Percentiles rank a stretch among this genome's conserved stretches.
These are phyloP conservation scores for Fusarium sp. DNA, from an alignment of 2,329 filamentous ascomycete species.

Conservation along the genomic window DNA sequence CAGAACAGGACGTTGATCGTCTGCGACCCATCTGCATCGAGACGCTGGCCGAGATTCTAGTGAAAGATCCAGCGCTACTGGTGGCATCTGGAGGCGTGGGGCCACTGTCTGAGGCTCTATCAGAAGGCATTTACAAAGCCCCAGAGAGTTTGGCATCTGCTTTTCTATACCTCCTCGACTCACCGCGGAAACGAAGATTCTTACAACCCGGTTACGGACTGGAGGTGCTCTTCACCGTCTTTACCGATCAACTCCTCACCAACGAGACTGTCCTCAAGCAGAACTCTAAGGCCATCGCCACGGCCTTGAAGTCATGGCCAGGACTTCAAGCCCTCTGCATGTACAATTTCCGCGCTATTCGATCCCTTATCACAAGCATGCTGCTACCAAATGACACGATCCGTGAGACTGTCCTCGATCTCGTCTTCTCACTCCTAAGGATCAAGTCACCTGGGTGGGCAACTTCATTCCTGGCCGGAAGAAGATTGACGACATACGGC, in stretches of 20 bases:
- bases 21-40: slow-evolving; percentile 90
- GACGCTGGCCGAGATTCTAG: slow-evolving; percentile 88
- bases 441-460: slow-evolving; percentile 95
- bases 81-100: slow-evolving; percentile 84
- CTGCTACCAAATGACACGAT: slow-evolving; percentile 63
- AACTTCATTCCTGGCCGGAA: slow-evolving; percentile 90
- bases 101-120: slow-evolving; percentile 87
- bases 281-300: slow-evolving; percentile 91
- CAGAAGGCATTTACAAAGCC: slow-evolving; percentile 89
- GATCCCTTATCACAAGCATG: slow-evolving; percentile 75
- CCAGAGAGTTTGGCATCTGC: slow-evolving; percentile 86
- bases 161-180: slow-evolving; percentile 90
- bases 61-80: slow-evolving; percentile 82
- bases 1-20: slow-evolving; percentile 81
- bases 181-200: slow-evolving; percentile 79
- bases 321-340: slow-evolving; percentile 87
- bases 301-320: slow-evolving; percentile 90
- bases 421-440: slow-evolving; percentile 79
- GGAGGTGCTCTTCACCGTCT: slow-evolving; percentile 87
- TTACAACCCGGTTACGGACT: slow-evolving; percentile 89
- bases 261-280: slow-evolving; percentile 74
- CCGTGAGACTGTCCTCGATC: slow-evolving; percentile 82
- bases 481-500: slow-evolving; percentile 94
- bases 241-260: slow-evolving; percentile 80
- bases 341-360: slow-evolving; percentile 84